These are phyloP conservation scores for Mycena olivaceomarginata DNA, from an alignment of 768 basidiomycete genomes.

Conservation along the genomic window DNA sequence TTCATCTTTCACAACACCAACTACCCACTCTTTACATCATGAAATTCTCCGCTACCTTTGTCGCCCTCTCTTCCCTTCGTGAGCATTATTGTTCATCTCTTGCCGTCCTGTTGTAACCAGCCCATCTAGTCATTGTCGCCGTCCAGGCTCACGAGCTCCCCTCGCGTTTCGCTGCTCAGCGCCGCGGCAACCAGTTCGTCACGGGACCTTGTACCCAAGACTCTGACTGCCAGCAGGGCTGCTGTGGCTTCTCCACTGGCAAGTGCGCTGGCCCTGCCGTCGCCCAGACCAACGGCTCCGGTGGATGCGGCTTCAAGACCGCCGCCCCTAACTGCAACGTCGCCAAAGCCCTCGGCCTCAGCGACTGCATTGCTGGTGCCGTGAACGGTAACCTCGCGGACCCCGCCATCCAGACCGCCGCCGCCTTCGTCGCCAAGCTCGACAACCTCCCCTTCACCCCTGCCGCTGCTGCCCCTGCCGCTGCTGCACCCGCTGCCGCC, in stretches of 20 bases:
- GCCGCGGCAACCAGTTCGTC: slow-evolving; percentile 33
- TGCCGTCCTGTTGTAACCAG: neutral
- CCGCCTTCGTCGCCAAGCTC: slow-evolving; percentile 27
- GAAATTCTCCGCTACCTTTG: slow-evolving; percentile 41
- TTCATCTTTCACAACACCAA: neutral
- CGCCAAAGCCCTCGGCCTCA: slow-evolving; percentile 37
- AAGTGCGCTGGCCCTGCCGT: slow-evolving; percentile 50
- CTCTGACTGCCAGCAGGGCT: slow-evolving; percentile 43
- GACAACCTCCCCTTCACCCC: slow-evolving; percentile 31
- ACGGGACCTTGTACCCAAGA: slow-evolving; percentile 20
- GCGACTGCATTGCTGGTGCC: slow-evolving; percentile 7
- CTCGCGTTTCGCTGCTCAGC: slow-evolving; percentile 15
- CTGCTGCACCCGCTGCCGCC: slow-evolving; percentile 5
- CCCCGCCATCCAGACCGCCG: slow-evolving; percentile 20
- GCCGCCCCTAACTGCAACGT: slow-evolving; percentile 47
- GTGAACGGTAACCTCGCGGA: neutral
- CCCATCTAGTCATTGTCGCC: neutral
- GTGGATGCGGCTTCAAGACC: slow-evolving; percentile 48
- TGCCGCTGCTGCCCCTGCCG: slow-evolving; percentile 2
- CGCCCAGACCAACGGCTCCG: slow-evolving; percentile 48
- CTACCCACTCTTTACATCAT: slow-evolving; percentile 24
- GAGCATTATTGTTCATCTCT: neutral
- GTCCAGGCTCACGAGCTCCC: slow-evolving; percentile 26
- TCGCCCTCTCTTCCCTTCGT: slow-evolving; percentile 27
- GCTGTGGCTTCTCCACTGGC: slow-evolving; percentile 48